These are phyloP conservation scores for Rhizophagus sp. DNA, from an alignment of 192 early-diverging fungal species.

Conservation along the genomic window DNA sequence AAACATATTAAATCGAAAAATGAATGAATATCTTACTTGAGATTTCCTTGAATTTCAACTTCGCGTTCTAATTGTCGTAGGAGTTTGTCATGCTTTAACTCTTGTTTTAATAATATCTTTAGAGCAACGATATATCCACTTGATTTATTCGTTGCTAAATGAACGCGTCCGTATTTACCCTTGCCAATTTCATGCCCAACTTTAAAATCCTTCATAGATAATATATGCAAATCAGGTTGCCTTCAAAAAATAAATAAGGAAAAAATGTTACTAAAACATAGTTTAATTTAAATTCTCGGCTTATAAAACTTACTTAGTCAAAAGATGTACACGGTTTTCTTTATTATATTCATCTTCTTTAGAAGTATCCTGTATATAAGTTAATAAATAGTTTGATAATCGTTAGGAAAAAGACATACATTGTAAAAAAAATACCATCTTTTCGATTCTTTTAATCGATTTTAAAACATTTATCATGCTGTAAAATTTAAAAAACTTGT, in stretches of 20 bases:
- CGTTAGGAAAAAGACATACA: no score
- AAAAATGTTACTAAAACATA: no score
- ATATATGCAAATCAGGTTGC: neutral
- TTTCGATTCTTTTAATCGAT: no score
- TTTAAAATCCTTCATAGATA: slow-evolving; percentile 75
- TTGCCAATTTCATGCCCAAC: slow-evolving; percentile 86
- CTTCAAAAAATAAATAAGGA: neutral
- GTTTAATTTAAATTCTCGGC: neutral
- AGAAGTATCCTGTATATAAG: neutral
- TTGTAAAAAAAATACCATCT: no score
- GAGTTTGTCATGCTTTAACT: slow-evolving; percentile 72
- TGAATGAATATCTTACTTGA: slow-evolving; percentile 55
- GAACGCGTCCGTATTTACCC: slow-evolving; percentile 95
- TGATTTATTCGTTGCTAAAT: slow-evolving; percentile 84
- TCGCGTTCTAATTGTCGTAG: slow-evolving; percentile 89
- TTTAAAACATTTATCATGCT: no score
- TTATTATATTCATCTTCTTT: neutral
- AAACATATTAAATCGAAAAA: neutral
- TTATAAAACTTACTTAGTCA: neutral
- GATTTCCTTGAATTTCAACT: slow-evolving; percentile 93
- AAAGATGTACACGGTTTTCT: neutral
- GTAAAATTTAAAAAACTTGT: no score
- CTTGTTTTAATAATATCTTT: slow-evolving; percentile 87
- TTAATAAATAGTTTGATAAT: no score
- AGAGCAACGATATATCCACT: slow-evolving; percentile 88